A percentile compares a stretch with the other conserved stretches of the same genome.
These are phyloP conservation scores for Schizosaccharomyces cryophilus DNA, from an alignment of 805 yeast species.

Conservation along the genomic window DNA sequence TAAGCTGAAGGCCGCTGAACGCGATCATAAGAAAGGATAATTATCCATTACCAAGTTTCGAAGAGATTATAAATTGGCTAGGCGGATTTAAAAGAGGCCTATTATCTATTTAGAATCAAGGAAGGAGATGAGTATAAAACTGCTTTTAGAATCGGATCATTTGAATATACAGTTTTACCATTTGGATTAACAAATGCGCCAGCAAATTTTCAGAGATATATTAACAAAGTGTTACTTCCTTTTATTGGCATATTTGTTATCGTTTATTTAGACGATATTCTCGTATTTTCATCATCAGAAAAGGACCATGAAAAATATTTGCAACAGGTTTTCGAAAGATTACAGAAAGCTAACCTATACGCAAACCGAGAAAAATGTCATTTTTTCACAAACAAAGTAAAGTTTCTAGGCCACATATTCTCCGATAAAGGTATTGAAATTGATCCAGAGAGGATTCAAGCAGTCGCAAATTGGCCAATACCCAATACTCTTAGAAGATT, in stretches of 20 bases:
- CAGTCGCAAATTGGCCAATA: constrained; percentile 4
- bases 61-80: constrained; percentile 5
- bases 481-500: constrained; percentile 3
- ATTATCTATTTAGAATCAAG: constrained; percentile 8
- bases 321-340: neutral
- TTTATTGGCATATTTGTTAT: neutral
- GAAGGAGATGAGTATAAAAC: constrained; percentile 13
- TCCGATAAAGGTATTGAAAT: constrained; percentile 3
- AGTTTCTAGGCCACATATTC: constrained; percentile 5
- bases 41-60: neutral
- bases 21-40: neutral
- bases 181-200: constrained; percentile 13
- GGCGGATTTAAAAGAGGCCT: constrained; percentile 9
- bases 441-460: neutral
- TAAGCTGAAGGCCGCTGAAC: neutral
- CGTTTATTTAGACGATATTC: constrained; percentile 9
- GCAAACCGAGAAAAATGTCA: constrained; percentile 6
- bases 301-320: constrained; percentile 3
- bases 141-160: constrained; percentile 10
- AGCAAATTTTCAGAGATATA: constrained; percentile 8
- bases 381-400: constrained; percentile 3
- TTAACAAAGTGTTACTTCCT: constrained; percentile 2
- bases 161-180: constrained; percentile 11
- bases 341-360: constrained; percentile 1
- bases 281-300: constrained; percentile 4